These are phyloP conservation scores for Magnaporthiopsis rhizophila DNA, from an alignment of 2,329 filamentous ascomycete genomes.

Conservation along the genomic window DNA sequence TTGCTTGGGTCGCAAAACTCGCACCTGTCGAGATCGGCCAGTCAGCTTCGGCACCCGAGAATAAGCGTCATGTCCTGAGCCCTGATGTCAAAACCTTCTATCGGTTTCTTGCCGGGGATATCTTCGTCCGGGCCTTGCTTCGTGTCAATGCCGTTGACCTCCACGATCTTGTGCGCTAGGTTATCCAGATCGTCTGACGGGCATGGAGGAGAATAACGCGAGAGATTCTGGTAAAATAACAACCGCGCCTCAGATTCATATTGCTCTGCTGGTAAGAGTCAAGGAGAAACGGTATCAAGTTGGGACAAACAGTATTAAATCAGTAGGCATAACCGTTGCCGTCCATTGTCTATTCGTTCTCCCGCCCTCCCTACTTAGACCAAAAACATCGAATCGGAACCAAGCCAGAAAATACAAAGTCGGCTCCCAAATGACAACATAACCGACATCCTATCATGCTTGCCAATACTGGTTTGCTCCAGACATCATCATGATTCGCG, in stretches of 20 bases:
- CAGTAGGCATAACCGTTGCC: neutral
- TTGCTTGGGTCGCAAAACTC: neutral
- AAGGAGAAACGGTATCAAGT: neutral
- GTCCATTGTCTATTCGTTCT: neutral
- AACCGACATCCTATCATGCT: neutral
- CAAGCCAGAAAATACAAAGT: neutral
- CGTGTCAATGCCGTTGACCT: too few relatives aligned
- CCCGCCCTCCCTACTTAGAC: neutral
- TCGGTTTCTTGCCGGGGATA: too few relatives aligned
- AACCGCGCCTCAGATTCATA: neutral
- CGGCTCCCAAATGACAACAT: neutral
- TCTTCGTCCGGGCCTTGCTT: too few relatives aligned
- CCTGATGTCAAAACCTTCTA: neutral
- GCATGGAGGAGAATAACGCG: neutral
- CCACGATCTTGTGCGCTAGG: too few relatives aligned
- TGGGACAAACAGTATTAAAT: neutral
- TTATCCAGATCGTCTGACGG: too few relatives aligned
- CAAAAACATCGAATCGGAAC: neutral
- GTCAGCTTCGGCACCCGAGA: neutral
- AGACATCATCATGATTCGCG: slow-evolving; percentile 3
- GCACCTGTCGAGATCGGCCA: neutral
- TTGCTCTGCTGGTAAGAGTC: neutral
- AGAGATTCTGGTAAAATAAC: neutral
- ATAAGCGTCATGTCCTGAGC: neutral
- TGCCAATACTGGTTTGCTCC: neutral